Evolutionary conservation across 2,329 filamentous ascomycete genomes (phyloP).

Genomic region (Colletotrichum neosansevieriae): DNA sequence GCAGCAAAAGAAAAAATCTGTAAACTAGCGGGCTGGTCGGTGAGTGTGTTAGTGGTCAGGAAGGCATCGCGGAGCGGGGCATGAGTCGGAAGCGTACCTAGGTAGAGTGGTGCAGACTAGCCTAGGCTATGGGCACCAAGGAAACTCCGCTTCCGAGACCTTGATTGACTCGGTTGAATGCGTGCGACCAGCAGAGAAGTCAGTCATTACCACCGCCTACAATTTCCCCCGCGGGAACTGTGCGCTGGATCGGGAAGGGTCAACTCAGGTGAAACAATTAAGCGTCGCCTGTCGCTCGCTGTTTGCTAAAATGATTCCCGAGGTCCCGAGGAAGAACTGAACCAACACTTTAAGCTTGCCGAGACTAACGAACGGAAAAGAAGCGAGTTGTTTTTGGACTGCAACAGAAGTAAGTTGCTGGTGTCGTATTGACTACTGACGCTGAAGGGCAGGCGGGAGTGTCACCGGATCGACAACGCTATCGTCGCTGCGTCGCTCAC

Average conservation of each 20-base stretch:
- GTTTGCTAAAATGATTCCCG: not conserved
- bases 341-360: conserved; percentile 22
- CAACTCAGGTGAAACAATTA: conserved; percentile 31
- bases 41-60: conserved; percentile 20
- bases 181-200: conserved; percentile 1
- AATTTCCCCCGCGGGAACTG: conserved; percentile 13
- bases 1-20: not conserved
- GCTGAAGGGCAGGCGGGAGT: conserved; percentile 15
- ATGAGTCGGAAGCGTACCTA: not conserved
- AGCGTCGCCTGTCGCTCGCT: conserved; percentile 18
- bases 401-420: conserved; percentile 4
- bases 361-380: conserved; percentile 32
- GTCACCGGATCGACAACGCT: conserved; percentile 13
- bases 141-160: conserved; percentile 25
- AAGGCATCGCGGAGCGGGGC: conserved; percentile 7
- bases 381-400: not conserved
- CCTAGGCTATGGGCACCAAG: not conserved
- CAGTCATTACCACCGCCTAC: not conserved
- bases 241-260: conserved; percentile 15
- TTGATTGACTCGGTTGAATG: conserved; percentile 24
- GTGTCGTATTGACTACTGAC: conserved; percentile 19
- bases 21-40: not conserved
- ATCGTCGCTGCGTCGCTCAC: conserved; percentile 1
- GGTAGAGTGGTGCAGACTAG: not conserved
- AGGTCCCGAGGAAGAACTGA: not conserved